These are phyloP conservation scores for Mycena sp. DNA, from an alignment of 1,284 basidiomycete genomes.

Conservation along the genomic window DNA sequence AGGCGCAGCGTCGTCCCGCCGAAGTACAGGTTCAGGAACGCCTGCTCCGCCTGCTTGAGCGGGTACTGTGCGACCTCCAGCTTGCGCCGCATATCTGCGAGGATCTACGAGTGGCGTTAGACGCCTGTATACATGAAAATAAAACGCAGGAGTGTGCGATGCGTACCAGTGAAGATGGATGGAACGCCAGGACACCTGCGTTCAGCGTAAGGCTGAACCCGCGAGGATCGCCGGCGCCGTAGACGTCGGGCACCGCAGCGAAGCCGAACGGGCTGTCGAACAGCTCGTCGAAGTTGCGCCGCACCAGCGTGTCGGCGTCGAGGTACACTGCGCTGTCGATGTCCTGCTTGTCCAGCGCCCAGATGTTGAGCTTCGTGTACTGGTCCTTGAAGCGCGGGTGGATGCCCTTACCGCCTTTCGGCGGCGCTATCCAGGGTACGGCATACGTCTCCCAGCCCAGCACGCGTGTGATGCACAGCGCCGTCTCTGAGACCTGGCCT, in stretches of 20 bases:
- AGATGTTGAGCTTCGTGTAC: conserved; percentile 50
- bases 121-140: too few species aligned
- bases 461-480: conserved; percentile 45
- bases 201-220: conserved; percentile 49
- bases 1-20: conserved; percentile 44
- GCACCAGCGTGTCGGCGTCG: conserved; percentile 49
- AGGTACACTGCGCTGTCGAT: conserved; percentile 43
- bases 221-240: conserved; percentile 31
- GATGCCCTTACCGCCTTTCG: conserved; percentile 41
- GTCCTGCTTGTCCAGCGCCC: conserved; percentile 45
- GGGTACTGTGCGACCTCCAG: conserved; percentile 44
- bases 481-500: conserved; percentile 42
- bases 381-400: conserved; percentile 46
- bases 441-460: conserved; percentile 47
- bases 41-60: conserved; percentile 46
- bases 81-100: conserved; percentile 44
- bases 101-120: conserved; percentile 36
- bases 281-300: conserved; percentile 49
- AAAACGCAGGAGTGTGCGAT: too few species aligned
- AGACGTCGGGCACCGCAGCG: conserved; percentile 50
- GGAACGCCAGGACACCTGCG: conserved; percentile 48
- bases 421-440: conserved; percentile 44
- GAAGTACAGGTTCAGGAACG: conserved; percentile 51
- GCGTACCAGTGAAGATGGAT: too few species aligned
- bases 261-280: conserved; percentile 48